Evolutionary conservation across 2,329 filamentous ascomycete species (phyloP).

Genomic region (Pseudogymnoascus sp.): DNA sequence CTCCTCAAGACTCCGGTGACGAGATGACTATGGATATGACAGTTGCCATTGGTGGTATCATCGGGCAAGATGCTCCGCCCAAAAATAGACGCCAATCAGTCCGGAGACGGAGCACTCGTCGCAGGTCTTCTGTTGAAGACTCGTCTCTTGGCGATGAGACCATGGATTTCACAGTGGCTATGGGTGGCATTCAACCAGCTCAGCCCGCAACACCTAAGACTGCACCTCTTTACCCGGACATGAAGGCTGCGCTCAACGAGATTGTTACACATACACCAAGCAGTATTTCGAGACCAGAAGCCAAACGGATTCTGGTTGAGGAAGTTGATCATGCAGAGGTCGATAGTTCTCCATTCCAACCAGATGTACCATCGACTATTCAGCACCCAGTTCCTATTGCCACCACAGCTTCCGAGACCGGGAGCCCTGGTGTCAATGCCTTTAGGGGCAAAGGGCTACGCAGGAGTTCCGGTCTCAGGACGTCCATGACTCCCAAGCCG

Average conservation of each 20-base stretch:
- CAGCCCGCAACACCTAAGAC: slow-evolving; percentile 34
- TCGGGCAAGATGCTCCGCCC: slow-evolving; percentile 20
- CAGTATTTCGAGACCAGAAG: slow-evolving; percentile 28
- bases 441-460: slow-evolving; percentile 42
- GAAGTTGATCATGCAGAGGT: slow-evolving; percentile 44
- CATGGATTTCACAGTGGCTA: slow-evolving; percentile 49
- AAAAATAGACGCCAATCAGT: slow-evolving; percentile 27
- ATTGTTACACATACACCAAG: neutral
- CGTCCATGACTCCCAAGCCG: slow-evolving; percentile 35
- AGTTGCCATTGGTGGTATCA: slow-evolving; percentile 45
- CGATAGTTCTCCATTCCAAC: slow-evolving; percentile 36
- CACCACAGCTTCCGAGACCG: slow-evolving; percentile 38
- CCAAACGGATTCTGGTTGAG: slow-evolving; percentile 50
- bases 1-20: slow-evolving; percentile 12
- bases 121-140: slow-evolving; percentile 28
- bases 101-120: slow-evolving; percentile 30
- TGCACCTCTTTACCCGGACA: slow-evolving; percentile 15
- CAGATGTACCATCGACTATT: slow-evolving; percentile 25
- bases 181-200: slow-evolving; percentile 42
- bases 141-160: slow-evolving; percentile 29
- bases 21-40: slow-evolving; percentile 45
- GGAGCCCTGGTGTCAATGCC: slow-evolving; percentile 46
- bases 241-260: neutral
- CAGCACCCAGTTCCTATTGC: slow-evolving; percentile 28
- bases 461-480: slow-evolving; percentile 38